Conservation (phyloP, 345 rosid genomes). For the Litchi chinensis region DNA sequence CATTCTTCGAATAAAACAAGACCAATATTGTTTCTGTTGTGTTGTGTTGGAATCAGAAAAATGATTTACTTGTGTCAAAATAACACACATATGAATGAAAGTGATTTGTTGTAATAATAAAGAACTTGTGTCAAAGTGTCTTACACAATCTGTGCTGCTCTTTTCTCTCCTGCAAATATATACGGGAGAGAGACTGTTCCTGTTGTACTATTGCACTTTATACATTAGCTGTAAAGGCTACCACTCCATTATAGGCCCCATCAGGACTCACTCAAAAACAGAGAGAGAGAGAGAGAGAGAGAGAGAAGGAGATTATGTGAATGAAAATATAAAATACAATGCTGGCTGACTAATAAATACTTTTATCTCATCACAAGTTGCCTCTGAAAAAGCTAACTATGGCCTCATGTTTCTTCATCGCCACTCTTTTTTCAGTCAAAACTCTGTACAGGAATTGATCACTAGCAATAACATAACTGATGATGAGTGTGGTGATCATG, state of each 20-base stretch:
- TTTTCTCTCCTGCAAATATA: neutral
- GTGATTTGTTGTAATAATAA: too few relatives aligned
- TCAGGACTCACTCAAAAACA: neutral
- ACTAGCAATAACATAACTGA: neutral
- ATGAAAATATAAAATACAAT: neutral
- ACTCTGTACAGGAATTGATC: neutral
- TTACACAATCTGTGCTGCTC: neutral
- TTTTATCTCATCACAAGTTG: neutral
- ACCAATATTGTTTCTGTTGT: neutral
- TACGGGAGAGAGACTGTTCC: neutral
- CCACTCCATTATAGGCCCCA: neutral
- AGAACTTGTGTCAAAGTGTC: neutral
- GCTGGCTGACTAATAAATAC: neutral
- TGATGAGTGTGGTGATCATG: neutral
- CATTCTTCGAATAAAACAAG: neutral
- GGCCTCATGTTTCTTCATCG: neutral
- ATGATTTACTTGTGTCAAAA: neutral
- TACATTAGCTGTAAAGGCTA: slow-evolving; percentile 11
- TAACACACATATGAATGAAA: too few relatives aligned
- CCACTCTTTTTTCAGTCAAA: too few relatives aligned
- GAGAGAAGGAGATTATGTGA: neutral
- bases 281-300: neutral
- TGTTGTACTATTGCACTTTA: slow-evolving; percentile 3
- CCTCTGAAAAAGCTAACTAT: neutral
- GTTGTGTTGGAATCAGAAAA: too few relatives aligned